These are phyloP conservation scores for Phytophthora constricta DNA, from an alignment of 352 stramenopile species.

Conservation along the genomic window DNA sequence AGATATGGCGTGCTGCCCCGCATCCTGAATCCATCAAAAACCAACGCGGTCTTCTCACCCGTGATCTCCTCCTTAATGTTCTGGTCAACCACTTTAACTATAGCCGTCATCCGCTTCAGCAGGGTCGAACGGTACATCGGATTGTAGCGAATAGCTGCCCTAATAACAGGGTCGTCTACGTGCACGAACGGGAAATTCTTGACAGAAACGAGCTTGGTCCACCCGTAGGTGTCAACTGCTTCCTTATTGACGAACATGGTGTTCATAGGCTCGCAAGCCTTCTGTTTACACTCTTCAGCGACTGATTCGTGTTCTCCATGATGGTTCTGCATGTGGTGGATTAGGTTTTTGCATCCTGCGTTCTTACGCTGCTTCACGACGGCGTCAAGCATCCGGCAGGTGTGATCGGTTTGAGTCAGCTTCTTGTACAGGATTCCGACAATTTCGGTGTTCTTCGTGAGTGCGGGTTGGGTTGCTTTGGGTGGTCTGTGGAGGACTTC, in stretches of 20 bases:
- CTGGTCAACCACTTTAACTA: not conserved
- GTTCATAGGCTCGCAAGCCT: not conserved
- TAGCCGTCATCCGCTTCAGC: slow-evolving; percentile 1
- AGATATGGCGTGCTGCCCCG: slow-evolving; percentile 1
- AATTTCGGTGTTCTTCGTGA: slow-evolving; percentile 1
- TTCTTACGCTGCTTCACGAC: not conserved
- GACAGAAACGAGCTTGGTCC: slow-evolving; percentile 1
- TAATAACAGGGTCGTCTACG: slow-evolving; percentile 2
- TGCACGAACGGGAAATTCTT: slow-evolving; percentile 9
- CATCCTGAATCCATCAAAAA: slow-evolving; percentile 14
- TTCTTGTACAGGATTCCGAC: not conserved
- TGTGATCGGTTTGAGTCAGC: not conserved
- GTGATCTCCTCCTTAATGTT: not conserved
- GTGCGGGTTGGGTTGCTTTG: not conserved
- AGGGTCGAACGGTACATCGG: not conserved
- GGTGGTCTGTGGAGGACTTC: not conserved
- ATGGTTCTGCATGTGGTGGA: not conserved
- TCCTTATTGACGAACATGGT: slow-evolving; percentile 10
- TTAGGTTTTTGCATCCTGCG: slow-evolving; percentile 1
- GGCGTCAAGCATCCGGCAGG: not conserved
- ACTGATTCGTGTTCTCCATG: not conserved
- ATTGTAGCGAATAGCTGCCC: slow-evolving; percentile 1
- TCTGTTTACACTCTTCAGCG: not conserved
- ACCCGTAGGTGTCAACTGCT: slow-evolving; percentile 8
- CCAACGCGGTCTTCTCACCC: not conserved